These are phyloP conservation scores for Cystobasidium pallidum DNA, from an alignment of 1,284 basidiomycete genomes.

Conservation along the genomic window DNA sequence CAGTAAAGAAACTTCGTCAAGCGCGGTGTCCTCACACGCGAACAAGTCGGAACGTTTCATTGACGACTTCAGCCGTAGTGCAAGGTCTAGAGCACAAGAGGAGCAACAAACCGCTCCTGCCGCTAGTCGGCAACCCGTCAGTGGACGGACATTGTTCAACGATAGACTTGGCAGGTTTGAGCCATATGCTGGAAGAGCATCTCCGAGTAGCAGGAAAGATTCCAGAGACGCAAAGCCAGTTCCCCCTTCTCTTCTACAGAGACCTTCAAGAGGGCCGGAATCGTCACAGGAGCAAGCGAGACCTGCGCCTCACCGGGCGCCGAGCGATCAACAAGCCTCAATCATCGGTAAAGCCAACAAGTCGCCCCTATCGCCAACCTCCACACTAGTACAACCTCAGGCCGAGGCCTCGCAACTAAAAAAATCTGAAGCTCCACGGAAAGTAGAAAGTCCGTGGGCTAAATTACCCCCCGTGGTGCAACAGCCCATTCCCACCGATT, in stretches of 20 bases:
- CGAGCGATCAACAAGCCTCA: slow-evolving; percentile 6
- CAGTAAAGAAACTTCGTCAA: neutral
- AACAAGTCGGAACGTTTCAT: slow-evolving; percentile 32
- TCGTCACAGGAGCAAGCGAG: slow-evolving; percentile 7
- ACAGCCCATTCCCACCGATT: neutral
- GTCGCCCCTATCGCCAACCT: neutral
- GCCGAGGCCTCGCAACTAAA: neutral
- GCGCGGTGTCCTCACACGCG: neutral
- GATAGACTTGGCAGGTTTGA: slow-evolving; percentile 53
- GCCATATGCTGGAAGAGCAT: slow-evolving; percentile 34
- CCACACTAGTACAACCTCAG: neutral
- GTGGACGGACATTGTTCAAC: slow-evolving; percentile 58
- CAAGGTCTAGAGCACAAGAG: neutral
- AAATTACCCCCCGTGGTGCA: slow-evolving; percentile 17
- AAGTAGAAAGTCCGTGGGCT: slow-evolving; percentile 21
- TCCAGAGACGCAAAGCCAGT: neutral
- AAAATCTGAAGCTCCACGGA: neutral
- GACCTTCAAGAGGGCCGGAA: neutral
- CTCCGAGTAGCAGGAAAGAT: slow-evolving; percentile 6
- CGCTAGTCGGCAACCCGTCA: slow-evolving; percentile 13
- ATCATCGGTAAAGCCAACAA: neutral
- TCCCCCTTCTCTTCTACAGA: slow-evolving; percentile 4
- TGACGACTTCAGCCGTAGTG: slow-evolving; percentile 37
- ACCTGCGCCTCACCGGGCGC: neutral
- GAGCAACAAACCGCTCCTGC: neutral